These are phyloP conservation scores for Trichaptum fuscoviolaceum DNA, from an alignment of 768 basidiomycete genomes.

Conservation along the genomic window DNA sequence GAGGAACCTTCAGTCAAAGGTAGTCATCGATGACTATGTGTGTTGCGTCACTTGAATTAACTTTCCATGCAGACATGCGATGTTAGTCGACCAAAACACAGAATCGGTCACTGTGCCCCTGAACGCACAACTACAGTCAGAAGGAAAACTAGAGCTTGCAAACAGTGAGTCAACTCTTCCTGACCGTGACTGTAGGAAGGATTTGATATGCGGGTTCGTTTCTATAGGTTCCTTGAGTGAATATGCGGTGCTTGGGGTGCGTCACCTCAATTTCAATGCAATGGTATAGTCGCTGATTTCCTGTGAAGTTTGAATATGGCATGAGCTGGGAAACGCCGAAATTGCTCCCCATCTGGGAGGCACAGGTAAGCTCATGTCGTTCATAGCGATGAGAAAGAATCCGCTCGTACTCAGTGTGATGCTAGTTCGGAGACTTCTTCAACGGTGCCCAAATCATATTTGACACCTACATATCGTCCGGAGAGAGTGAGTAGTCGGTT, in stretches of 20 bases:
- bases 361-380: conserved; percentile 48
- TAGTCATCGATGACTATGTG: conserved; percentile 11
- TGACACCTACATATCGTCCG: conserved; percentile 81
- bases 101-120: conserved; percentile 79
- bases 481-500: conserved; percentile 59
- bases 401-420: conserved; percentile 3
- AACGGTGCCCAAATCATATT: conserved; percentile 89
- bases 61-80: conserved; percentile 57
- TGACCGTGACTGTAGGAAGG: neutral
- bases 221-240: conserved; percentile 77
- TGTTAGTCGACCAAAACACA: conserved; percentile 85
- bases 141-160: conserved; percentile 75
- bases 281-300: conserved; percentile 7
- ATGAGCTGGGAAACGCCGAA: conserved; percentile 84
- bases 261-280: conserved; percentile 20
- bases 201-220: neutral
- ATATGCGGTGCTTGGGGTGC: conserved; percentile 80
- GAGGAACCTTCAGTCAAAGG: conserved; percentile 87
- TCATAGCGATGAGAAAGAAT: neutral
- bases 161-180: conserved; percentile 55
- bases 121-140: conserved; percentile 57
- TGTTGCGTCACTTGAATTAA: neutral
- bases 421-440: conserved; percentile 89
- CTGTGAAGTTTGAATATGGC: conserved; percentile 77
- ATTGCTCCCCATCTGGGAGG: conserved; percentile 86